phyloP scores from a whole-genome alignment of 2,329 filamentous ascomycete genomes.

The Botrytis tulipae region DNA sequence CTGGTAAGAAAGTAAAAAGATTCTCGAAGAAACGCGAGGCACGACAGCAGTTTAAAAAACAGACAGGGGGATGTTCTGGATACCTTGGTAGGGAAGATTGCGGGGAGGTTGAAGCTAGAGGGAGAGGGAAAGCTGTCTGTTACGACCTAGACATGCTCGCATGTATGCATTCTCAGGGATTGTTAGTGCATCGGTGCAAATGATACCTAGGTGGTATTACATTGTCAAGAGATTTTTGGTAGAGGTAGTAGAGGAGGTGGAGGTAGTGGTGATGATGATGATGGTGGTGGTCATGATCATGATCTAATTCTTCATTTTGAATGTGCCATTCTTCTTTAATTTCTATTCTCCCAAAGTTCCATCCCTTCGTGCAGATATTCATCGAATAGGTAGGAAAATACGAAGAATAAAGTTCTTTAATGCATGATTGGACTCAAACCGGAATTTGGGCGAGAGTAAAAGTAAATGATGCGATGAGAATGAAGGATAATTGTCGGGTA shows the following conservation, averaged over 20 bases:
- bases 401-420: background rate
- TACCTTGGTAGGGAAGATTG: conserved; percentile 15
- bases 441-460: background rate
- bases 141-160: background rate
- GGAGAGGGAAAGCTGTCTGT: background rate
- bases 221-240: background rate
- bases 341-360: background rate
- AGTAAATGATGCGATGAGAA: background rate
- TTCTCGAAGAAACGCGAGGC: conserved; percentile 17
- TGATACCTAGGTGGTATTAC: background rate
- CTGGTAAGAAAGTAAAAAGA: conserved; percentile 11
- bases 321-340: background rate
- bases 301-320: background rate
- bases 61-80: background rate
- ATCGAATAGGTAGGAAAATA: background rate
- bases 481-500: background rate
- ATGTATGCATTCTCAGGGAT: conserved; percentile 9
- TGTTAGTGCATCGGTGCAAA: background rate
- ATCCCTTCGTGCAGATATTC: background rate
- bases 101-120: conserved; percentile 18
- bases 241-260: background rate
- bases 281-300: background rate
- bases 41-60: background rate
- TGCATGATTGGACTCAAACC: background rate
- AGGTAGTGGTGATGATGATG: background rate